Base-by-base conservation (phyloP, 1,284 basidiomycete genomes). In the Rhodotorula sp. region DNA sequence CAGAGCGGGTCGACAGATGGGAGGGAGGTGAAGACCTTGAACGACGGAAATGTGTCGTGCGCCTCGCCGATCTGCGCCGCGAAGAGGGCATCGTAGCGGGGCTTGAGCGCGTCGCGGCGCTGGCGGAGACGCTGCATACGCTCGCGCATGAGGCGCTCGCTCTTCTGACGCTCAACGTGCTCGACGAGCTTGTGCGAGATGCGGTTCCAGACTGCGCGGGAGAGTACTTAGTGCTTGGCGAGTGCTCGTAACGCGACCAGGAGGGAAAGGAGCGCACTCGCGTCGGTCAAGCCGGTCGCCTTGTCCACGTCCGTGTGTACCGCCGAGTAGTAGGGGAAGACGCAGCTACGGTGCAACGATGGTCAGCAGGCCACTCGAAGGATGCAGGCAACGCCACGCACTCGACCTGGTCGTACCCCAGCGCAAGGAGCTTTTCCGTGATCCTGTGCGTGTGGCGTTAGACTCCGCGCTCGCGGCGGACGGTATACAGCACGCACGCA, bases 1-100 rank as follows among this genome's bases (percentile, higher is more conserved):
- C 66, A 68, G 36, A 68, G 34, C 8, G 29, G 19, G 27, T 51
- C 22, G n/a, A 68, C 61, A 1, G 34, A 12, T 2, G 66, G 66
- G 0, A 68, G 27, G 6, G 0, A 1, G 12, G 7, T 17, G 22
- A 68, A 68, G 19, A 55, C 4, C 22, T 34, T 5, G 46, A 63
- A 68, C 15, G 59, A 36, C 6, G 66, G 66, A 39, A 34, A 63
- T 21, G 27, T 10, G 13, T 10, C 3, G 25, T 48, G 21, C 25
- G 25, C 36, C 21, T 32, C 29, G 22, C 29, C 60, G 19, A 34
- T 32, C 36, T 54, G 61, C 27, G 39, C 2, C 15, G 3, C 19
- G 50, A 62, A 29, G 51, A 67, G 41, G 2, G 44, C 60, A 10
- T 55, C 56, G 66, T 51, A 68, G 32, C 34, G 48, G 2, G 46